Evolutionary conservation across 345 rosid species (phyloP), one percentile per base, ranked within the genome.

Genomic region (Erodium maritimum): DNA sequence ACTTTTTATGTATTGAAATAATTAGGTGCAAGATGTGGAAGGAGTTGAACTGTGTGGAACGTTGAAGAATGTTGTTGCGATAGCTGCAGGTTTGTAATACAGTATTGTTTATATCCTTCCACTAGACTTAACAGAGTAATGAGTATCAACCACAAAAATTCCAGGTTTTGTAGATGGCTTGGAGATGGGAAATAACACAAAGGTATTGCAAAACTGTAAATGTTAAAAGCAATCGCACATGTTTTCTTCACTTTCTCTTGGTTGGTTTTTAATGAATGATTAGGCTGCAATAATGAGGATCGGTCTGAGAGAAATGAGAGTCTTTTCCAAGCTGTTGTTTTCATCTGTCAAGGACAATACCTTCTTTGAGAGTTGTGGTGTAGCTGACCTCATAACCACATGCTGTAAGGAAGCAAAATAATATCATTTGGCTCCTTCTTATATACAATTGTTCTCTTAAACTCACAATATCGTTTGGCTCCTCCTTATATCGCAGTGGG

Each of bases 251-350:
- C 20, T 46, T 54, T 51, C 33, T 33, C 29, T 61, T 52, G 60
- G 21, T 54, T 23, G 21, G 16, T 61, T 1, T 73, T 62, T 48
- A 10, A 29, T 53, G 48, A 54, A 59, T 60, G 54, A 7, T 29
- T 65, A 89, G 99, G 99, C 99, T 58, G 99, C 99, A 22, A 81
- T 93, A 59, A 87, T 89, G 95, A 83, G 94, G 82, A 89, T 93
- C 64, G 99, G 99, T 61, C 73, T 89, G 22, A 74, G 85, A 84
- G 99, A 93, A 74, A 93, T 93, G 96, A 89, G 66, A 77, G 84
- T 80, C 42, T 83, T 93, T 24, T 93, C 94, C 34, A 85, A 89
- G 80, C 79, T 85, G 50, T 57, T 87, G 74, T 93, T 85, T 75
- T 75, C 94, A 19, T 84, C 96, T 14, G 94, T 89, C 62, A 79